phyloP scores from a whole-genome alignment of 768 basidiomycete species.

The Tylopilus felleus region DNA sequence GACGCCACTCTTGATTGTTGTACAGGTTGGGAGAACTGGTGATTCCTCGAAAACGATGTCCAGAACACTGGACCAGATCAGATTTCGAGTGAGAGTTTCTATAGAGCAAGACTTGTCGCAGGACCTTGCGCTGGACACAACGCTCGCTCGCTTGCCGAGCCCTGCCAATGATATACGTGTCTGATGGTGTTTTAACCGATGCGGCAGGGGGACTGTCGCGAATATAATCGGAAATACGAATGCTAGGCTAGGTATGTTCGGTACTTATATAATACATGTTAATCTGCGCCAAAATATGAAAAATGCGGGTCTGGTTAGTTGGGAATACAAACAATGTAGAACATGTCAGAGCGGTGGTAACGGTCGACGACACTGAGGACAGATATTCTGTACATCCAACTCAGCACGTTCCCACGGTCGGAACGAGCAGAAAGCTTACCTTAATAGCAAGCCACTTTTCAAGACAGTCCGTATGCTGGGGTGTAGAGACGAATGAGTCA shows the following conservation, averaged over 20 bases:
- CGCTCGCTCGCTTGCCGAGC: no score
- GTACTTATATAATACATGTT: slow-evolving; percentile 12
- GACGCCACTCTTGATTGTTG: no score
- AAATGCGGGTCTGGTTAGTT: not conserved
- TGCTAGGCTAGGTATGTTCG: slow-evolving; percentile 1
- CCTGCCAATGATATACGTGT: no score
- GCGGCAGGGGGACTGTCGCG: no score
- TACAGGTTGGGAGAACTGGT: no score
- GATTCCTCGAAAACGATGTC: no score
- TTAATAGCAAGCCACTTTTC: slow-evolving; percentile 84
- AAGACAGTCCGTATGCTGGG: slow-evolving; percentile 81
- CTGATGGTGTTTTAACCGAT: no score
- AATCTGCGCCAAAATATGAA: not conserved
- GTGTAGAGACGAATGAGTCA: not conserved
- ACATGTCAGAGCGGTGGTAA: slow-evolving; percentile 64
- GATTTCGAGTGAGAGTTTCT: no score
- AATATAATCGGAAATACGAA: not conserved
- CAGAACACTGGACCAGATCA: no score
- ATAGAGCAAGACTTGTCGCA: no score
- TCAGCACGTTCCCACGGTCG: not conserved
- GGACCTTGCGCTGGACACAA: no score
- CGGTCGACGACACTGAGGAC: slow-evolving; percentile 85
- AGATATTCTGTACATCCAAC: slow-evolving; percentile 61
- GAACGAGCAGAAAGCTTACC: slow-evolving; percentile 31
- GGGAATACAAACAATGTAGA: not conserved